Evolutionary conservation across 352 stramenopile genomes (phyloP), one percentile per base, ranked within the genome.

Genomic region (Pythium dissotocum): DNA sequence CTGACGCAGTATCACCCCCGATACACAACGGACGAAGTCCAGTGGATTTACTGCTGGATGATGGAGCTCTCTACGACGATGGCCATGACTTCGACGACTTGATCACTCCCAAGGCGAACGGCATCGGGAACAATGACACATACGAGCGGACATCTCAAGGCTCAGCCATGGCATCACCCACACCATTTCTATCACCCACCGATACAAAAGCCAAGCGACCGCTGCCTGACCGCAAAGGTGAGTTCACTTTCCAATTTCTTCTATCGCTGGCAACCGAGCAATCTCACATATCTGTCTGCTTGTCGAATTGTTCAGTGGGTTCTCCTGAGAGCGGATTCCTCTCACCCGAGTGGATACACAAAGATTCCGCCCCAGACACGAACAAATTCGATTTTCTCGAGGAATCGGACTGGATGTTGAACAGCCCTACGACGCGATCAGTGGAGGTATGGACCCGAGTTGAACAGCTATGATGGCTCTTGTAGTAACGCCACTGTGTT

Each of bases 131-230:
- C 46, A 6, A 1, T 53, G 46, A 3, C 36, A 44, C 16, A 7
- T 44, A 44, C 36, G 36, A 53, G 28, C 16, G n/a, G 51, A 24
- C 21, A 62, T 32, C 33, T 56, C 18, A 38, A 38, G 36, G 33
- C 44, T 51, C 57, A 6, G 30, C 12, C 12, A 38, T 49, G 16
- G 35, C 63, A n/a, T 69, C 57, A 3, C 42, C 67, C 7, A 53
- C 28, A 16, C 42, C 60, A 5, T 65, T 69, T 35, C 36, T 73
- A 10, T 73, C 61, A 2, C 67, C 67, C 6, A 66, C 24, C 24
- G 67, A 73, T 16, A 58, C 48, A n/a, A 73, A 69, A 44, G 32
- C 56, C 1, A 44, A 42, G 38, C 6, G 4, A 51, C 33, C 53
- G 2, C 63, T 60, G 1, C 1, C 44, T 6, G 14, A 58, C 9